Percentiles rank a stretch among this genome's conserved stretches.
phyloP scores from a whole-genome alignment of 169 alveolate genomes.

The Plasmodium reichenowi region DNA sequence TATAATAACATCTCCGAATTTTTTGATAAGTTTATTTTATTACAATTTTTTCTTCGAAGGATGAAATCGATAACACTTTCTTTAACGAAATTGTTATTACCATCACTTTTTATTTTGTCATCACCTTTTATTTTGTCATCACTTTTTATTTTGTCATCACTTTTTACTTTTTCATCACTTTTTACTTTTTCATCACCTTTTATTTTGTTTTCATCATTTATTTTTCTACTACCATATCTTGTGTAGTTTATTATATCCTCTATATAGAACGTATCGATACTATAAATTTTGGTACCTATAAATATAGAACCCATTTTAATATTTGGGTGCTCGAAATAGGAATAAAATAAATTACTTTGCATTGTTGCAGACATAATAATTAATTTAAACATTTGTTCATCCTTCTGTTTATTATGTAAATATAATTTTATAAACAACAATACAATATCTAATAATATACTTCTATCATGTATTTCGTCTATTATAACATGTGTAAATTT shows the following conservation, averaged over 20 bases:
- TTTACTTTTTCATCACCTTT: no score
- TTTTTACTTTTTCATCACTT: no score
- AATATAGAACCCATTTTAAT: conserved; percentile 24
- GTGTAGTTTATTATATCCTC: conserved; percentile 39
- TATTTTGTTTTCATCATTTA: no score
- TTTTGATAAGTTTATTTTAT: conserved; percentile 10
- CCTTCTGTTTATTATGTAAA: conserved; percentile 28
- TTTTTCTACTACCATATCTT: background rate
- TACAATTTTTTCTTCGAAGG: conserved; percentile 24
- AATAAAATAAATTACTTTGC: conserved; percentile 86
- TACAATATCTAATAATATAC: conserved; percentile 89
- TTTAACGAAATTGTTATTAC: background rate
- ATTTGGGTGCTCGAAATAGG: conserved; percentile 79
- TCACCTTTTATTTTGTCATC: background rate
- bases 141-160: no score
- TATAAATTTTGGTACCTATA: conserved; percentile 40
- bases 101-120: background rate
- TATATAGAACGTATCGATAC: conserved; percentile 33
- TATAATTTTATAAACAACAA: conserved; percentile 39
- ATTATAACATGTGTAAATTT: conserved; percentile 87
- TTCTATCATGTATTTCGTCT: conserved; percentile 95
- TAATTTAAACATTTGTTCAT: conserved; percentile 79
- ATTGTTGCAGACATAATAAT: conserved; percentile 93
- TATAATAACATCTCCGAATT: conserved; percentile 16
- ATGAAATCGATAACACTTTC: conserved; percentile 49